phyloP scores from a whole-genome alignment of 495 filamentous ascomycete genomes.

The Aspergillus coremiiformis region DNA sequence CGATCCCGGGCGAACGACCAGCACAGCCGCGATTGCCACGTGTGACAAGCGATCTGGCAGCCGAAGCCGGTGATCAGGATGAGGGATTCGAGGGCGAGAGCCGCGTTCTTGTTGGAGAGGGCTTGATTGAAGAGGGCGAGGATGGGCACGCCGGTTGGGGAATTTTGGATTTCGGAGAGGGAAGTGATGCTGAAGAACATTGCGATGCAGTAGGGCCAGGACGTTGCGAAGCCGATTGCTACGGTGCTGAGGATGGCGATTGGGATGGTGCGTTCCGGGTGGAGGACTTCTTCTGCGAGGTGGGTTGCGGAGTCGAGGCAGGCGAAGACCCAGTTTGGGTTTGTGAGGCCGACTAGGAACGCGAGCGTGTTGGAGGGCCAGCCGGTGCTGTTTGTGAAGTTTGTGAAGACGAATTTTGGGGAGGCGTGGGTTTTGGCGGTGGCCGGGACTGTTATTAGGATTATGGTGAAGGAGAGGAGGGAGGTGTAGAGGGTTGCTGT shows the following conservation, averaged over 20 bases:
- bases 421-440: constrained; percentile 13
- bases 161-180: constrained; percentile 12
- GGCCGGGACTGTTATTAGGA: constrained; percentile 21
- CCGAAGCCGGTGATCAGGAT: constrained; percentile 19
- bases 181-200: constrained; percentile 25
- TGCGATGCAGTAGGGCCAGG: constrained; percentile 19
- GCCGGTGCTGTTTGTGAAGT: constrained; percentile 24
- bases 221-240: constrained; percentile 22
- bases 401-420: constrained; percentile 19
- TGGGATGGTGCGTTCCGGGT: constrained; percentile 20
- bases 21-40: constrained; percentile 30
- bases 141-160: constrained; percentile 17
- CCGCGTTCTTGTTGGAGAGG: constrained; percentile 16
- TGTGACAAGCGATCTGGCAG: constrained; percentile 30
- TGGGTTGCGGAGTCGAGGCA: constrained; percentile 26
- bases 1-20: constrained; percentile 36
- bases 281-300: constrained; percentile 23
- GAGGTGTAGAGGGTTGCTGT: constrained; percentile 40
- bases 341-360: constrained; percentile 25
- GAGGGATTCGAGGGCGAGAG: constrained; percentile 20
- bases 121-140: constrained; percentile 23
- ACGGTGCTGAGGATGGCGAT: constrained; percentile 21
- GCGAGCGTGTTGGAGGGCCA: constrained; percentile 24
- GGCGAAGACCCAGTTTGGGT: constrained; percentile 21
- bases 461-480: constrained; percentile 32